Conservation (phyloP, 169 alveolate species). For the Ichthyophthirius multifiliis region DNA sequence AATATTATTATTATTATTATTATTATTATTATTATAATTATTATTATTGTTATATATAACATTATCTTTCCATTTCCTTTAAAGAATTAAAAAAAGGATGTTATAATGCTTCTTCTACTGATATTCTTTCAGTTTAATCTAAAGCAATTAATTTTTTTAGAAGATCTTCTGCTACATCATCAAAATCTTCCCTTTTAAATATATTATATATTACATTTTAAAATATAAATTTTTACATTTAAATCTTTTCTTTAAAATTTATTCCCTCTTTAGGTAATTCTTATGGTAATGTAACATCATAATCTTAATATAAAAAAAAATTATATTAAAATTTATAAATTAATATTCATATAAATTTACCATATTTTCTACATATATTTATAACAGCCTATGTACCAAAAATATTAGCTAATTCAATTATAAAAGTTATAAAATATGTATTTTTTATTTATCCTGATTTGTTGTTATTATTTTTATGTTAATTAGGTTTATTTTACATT, state of each 20-base stretch:
- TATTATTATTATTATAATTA: background rate
- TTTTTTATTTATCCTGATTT: conserved; percentile 16
- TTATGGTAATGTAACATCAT: conserved; percentile 25
- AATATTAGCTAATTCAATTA: conserved; percentile 34
- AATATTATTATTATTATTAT: background rate
- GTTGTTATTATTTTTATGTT: background rate
- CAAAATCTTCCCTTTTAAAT: conserved; percentile 28
- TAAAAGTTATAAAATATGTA: conserved; percentile 32
- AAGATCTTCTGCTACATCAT: conserved; percentile 36
- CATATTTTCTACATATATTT: conserved; percentile 24
- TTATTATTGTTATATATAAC: background rate
- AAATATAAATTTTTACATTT: background rate
- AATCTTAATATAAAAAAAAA: background rate
- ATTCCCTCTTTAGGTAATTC: conserved; percentile 25
- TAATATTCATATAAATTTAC: background rate
- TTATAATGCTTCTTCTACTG: conserved; percentile 30
- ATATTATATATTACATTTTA: background rate
- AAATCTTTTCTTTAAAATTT: conserved; percentile 24
- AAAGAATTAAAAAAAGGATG: conserved; percentile 22
- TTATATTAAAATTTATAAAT: background rate
- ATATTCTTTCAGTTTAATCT: conserved; percentile 25
- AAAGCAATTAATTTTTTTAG: conserved; percentile 19
- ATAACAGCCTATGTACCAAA: conserved; percentile 36
- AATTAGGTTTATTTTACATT: conserved; percentile 39
- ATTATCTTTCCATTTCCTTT: too few species aligned